These are phyloP conservation scores for Talaromyces adpressus DNA, from an alignment of 495 filamentous ascomycete species.

Conservation along the genomic window DNA sequence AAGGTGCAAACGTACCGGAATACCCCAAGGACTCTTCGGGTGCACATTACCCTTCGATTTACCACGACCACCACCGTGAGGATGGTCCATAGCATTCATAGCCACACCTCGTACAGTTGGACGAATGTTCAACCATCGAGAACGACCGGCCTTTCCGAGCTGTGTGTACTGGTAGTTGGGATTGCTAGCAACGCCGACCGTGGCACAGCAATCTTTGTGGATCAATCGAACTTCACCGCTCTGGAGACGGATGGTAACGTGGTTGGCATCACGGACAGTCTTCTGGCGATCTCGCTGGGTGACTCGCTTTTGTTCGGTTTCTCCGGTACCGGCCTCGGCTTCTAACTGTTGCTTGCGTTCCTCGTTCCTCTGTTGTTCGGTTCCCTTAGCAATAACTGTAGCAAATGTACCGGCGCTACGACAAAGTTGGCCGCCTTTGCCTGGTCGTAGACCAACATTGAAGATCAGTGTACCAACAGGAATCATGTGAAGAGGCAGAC, in stretches of 20 bases:
- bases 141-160: slow-evolving; percentile 89
- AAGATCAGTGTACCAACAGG: slow-evolving; percentile 86
- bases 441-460: slow-evolving; percentile 71
- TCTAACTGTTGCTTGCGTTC: slow-evolving; percentile 9
- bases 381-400: slow-evolving; percentile 77
- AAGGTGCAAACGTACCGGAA: slow-evolving; percentile 59
- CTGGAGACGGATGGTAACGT: slow-evolving; percentile 75
- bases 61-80: slow-evolving; percentile 95
- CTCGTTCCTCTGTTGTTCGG: slow-evolving; percentile 36
- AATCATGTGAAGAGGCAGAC: slow-evolving; percentile 88
- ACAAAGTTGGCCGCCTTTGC: slow-evolving; percentile 79
- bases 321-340: slow-evolving; percentile 15
- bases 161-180: slow-evolving; percentile 81
- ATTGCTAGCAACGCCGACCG: slow-evolving; percentile 90
- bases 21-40: slow-evolving; percentile 93
- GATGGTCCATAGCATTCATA: slow-evolving; percentile 96
- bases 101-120: slow-evolving; percentile 94
- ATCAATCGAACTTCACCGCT: slow-evolving; percentile 88
- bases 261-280: slow-evolving; percentile 50
- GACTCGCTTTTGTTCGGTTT: slow-evolving; percentile 23
- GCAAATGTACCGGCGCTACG: slow-evolving; percentile 89
- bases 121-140: slow-evolving; percentile 84
- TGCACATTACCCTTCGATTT: slow-evolving; percentile 97
- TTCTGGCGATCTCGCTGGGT: slow-evolving; percentile 36
- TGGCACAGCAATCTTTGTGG: slow-evolving; percentile 85